phyloP scores from a whole-genome alignment of 768 basidiomycete species.

The Steccherinum ochraceum region DNA sequence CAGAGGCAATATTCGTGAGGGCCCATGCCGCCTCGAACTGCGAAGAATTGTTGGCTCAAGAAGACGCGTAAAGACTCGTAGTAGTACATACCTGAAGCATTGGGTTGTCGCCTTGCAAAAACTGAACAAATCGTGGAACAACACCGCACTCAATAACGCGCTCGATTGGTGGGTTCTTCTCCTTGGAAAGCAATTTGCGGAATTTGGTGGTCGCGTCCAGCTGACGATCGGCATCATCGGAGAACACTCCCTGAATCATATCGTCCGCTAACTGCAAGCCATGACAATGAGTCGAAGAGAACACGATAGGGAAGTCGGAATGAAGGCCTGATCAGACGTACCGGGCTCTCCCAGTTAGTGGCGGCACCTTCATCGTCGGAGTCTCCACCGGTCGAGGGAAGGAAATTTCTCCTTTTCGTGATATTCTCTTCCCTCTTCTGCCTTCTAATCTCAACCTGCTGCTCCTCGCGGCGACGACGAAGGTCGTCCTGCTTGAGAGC shows the following conservation, averaged over 20 bases:
- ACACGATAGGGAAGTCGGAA: not conserved
- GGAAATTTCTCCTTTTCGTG: slow-evolving; percentile 93
- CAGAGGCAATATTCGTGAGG: slow-evolving; percentile 95
- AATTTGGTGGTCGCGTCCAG: slow-evolving; percentile 97
- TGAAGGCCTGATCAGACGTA: slow-evolving; percentile 29
- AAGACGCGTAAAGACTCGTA: not conserved
- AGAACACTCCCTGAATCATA: slow-evolving; percentile 92
- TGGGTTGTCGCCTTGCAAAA: slow-evolving; percentile 71
- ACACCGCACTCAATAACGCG: slow-evolving; percentile 97
- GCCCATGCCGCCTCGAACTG: slow-evolving; percentile 99
- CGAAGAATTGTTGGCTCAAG: not conserved
- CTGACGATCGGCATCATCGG: slow-evolving; percentile 86
- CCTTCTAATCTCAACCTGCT: slow-evolving; percentile 97
- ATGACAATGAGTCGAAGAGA: slow-evolving; percentile 7
- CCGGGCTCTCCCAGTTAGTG: slow-evolving; percentile 70
- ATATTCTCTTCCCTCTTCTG: slow-evolving; percentile 99
- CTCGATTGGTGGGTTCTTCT: slow-evolving; percentile 99
- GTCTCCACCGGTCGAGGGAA: slow-evolving; percentile 66
- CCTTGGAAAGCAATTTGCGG: slow-evolving; percentile 97
- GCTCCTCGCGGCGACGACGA: slow-evolving; percentile 93
- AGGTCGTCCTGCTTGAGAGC: slow-evolving; percentile 89
- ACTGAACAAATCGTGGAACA: slow-evolving; percentile 95
- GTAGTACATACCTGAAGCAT: slow-evolving; percentile 67
- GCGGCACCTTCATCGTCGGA: slow-evolving; percentile 86
- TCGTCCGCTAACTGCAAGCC: slow-evolving; percentile 67